Base-by-base conservation (phyloP, 768 basidiomycete species). In the Russula griseocarnosa region DNA sequence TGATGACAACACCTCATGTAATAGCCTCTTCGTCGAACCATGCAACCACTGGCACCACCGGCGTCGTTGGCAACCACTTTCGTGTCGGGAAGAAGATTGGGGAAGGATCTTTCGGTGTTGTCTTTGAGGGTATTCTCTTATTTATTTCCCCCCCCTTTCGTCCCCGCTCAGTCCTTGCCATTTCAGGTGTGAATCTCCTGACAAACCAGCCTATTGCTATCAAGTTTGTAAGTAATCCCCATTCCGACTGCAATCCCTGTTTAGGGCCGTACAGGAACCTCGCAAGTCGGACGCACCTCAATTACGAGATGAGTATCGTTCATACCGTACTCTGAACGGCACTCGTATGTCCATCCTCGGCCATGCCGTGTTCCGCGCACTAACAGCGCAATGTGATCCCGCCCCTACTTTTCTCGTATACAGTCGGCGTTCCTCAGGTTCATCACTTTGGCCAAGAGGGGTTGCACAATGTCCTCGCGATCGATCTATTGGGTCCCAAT, bases 361-460 rank as follows among this genome's bases (percentile, higher is more conserved):
- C 13, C 22, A 9, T 54, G 34, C 42, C n/a, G n/a, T 50, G 42
- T 26, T 63, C 56, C 34, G 55, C 53, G 59, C 36, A 46, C 62
- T 54, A 16, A 56, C 34, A 34, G 51, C 38, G 26, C 50, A 57
- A n/a, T 36, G 53, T 59, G 52, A 28, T 8, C 47, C 55, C 30
- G 4, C 18, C 11, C 18, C 22, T 32, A 28, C n/a, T 22, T 49
- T 14, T 40, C 22, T 16, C 50, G 26, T 51, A 18, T 61, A 16
- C 74, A 98, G 96, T 86, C 67, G 96, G 96, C 60, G 92, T 99
- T 58, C 96, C 96, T 2, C 95, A 98, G 75, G 97, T 98, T 32
- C 94, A 98, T 77, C 90, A 99, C 80, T 99, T 98, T 71, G 96
- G 96, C 54, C 94, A 97, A 75, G 96, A 99, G 76, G 97, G 96